Conservation (phyloP, 2,329 filamentous ascomycete species). For the Leptodontidium sp. region DNA sequence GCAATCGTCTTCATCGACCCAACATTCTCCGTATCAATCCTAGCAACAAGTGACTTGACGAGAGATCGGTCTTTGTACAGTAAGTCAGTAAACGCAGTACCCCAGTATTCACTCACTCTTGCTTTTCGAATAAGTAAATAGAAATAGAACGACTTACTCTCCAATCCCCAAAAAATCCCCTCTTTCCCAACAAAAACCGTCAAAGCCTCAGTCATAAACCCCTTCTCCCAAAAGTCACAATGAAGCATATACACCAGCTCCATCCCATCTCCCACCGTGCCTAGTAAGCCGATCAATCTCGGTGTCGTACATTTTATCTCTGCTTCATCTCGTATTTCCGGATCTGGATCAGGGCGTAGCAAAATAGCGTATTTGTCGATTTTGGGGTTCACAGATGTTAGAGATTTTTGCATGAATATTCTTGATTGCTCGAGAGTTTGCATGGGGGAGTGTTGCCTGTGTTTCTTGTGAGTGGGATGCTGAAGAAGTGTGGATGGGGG, state of each 20-base stretch:
- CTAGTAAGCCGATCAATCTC: conserved; percentile 33
- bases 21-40: conserved; percentile 30
- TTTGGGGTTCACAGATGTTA: conserved; percentile 22
- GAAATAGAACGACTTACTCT: too few species aligned
- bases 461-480: not conserved
- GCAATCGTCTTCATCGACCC: conserved; percentile 25
- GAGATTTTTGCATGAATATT: conserved; percentile 18
- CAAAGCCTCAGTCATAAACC: conserved; percentile 37
- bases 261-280: conserved; percentile 28
- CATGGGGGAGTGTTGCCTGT: conserved; percentile 18
- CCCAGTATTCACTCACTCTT: too few species aligned
- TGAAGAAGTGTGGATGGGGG: too few species aligned
- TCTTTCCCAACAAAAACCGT: conserved; percentile 25
- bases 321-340: not conserved
- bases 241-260: conserved; percentile 37
- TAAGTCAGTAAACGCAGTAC: too few species aligned
- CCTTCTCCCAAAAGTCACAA: conserved; percentile 29
- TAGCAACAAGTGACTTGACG: conserved; percentile 22
- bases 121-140: too few species aligned
- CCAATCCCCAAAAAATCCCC: conserved; percentile 25
- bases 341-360: conserved; percentile 3
- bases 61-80: conserved; percentile 23
- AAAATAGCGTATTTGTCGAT: conserved; percentile 30
- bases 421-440: conserved; percentile 23
- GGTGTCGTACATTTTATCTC: not conserved